phyloP scores from a whole-genome alignment of 2,329 filamentous ascomycete genomes.

The Aspergillus sp. region DNA sequence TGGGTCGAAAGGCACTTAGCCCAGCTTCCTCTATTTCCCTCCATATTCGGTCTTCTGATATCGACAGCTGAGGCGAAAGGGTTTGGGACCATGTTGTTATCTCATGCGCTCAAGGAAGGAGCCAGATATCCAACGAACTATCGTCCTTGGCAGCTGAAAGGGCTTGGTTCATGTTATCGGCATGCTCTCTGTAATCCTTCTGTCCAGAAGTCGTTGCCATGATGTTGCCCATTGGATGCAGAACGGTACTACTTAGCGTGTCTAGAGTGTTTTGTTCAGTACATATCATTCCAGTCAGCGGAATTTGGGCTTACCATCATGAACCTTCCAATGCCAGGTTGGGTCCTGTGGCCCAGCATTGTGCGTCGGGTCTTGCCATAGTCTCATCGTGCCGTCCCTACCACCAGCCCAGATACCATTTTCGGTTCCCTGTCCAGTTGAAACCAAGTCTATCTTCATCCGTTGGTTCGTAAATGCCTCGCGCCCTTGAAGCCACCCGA shows the following conservation, averaged over 20 bases:
- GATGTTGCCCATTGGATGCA: constrained; percentile 49
- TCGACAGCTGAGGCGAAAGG: background rate
- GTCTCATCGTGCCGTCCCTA: constrained; percentile 53
- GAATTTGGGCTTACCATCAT: constrained; percentile 40
- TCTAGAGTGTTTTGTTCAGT: constrained; percentile 30
- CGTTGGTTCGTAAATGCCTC: constrained; percentile 53
- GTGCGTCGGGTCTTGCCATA: constrained; percentile 50
- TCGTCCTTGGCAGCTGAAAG: constrained; percentile 21
- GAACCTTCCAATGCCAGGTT: constrained; percentile 44
- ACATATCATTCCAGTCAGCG: background rate
- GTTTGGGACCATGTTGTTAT: background rate
- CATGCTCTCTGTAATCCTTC: constrained; percentile 25
- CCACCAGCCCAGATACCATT: constrained; percentile 62
- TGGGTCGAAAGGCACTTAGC: background rate
- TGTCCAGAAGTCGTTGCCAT: constrained; percentile 54
- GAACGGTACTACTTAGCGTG: constrained; percentile 44
- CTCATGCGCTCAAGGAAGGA: constrained; percentile 25
- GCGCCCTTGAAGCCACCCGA: constrained; percentile 52
- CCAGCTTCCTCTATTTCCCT: background rate
- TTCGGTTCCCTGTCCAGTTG: constrained; percentile 31
- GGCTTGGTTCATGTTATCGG: constrained; percentile 13
- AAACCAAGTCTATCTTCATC: constrained; percentile 55
- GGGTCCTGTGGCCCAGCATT: constrained; percentile 43
- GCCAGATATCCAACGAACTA: constrained; percentile 44
- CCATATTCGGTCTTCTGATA: background rate